These are phyloP conservation scores for Gloeopeniophorella convolvens DNA, from an alignment of 768 basidiomycete genomes.

Conservation along the genomic window DNA sequence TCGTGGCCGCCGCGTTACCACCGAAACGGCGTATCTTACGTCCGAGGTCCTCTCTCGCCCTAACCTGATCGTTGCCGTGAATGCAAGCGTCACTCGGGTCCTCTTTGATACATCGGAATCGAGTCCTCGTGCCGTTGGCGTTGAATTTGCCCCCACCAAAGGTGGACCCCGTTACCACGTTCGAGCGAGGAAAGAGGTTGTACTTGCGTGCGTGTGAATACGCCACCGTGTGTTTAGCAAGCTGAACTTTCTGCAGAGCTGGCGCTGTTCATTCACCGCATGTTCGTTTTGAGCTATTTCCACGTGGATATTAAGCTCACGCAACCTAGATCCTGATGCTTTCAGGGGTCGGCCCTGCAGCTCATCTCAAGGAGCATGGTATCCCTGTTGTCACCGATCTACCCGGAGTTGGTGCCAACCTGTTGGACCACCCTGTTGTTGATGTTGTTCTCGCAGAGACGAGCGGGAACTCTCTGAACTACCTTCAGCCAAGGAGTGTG, in stretches of 20 bases:
- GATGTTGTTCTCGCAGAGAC: conserved; percentile 49
- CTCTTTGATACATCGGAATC: conserved; percentile 36
- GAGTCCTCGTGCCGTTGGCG: conserved; percentile 47
- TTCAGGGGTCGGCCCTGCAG: conserved; percentile 69
- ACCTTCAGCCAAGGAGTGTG: conserved; percentile 23
- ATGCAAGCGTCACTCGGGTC: conserved; percentile 51
- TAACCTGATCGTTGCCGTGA: conserved; percentile 56
- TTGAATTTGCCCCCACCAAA: conserved; percentile 43
- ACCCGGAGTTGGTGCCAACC: conserved; percentile 67
- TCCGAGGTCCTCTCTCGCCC: conserved; percentile 53
- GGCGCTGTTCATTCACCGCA: conserved; percentile 62
- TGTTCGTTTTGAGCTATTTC: conserved; percentile 23
- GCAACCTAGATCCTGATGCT: conserved; percentile 51
- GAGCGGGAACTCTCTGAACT: conserved; percentile 36
- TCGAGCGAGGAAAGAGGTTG: conserved; percentile 50
- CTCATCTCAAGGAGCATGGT: conserved; percentile 42
- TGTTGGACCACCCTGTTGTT: conserved; percentile 62
- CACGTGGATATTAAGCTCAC: neutral
- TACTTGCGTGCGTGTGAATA: conserved; percentile 44
- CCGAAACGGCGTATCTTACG: conserved; percentile 64
- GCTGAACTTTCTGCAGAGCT: conserved; percentile 33
- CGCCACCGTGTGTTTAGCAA: neutral
- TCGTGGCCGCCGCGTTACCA: conserved; percentile 48
- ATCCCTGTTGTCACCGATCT: conserved; percentile 57
- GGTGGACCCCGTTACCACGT: conserved; percentile 38